Conservation (phyloP, 2,329 filamentous ascomycete genomes). For the Aureobasidium sp. region DNA sequence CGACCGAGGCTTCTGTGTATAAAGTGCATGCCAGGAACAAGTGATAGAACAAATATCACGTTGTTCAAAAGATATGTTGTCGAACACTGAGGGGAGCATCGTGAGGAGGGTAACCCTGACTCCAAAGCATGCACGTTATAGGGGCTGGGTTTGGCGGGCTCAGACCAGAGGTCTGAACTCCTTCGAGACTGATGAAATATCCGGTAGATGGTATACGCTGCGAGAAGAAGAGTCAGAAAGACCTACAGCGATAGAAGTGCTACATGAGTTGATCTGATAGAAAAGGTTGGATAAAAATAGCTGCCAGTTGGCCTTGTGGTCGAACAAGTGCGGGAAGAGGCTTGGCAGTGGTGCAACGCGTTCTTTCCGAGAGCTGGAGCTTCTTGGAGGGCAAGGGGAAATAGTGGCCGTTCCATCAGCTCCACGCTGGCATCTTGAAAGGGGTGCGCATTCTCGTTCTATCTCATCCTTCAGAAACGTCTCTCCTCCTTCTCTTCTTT, state of each 20-base stretch:
- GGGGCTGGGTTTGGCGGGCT: not conserved
- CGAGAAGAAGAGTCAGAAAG: not conserved
- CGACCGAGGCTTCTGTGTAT: no score
- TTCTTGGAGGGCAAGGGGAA: not conserved
- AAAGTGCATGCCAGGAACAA: not conserved
- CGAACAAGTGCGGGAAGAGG: not conserved
- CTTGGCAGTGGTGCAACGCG: not conserved
- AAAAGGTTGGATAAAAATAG: constrained; percentile 1
- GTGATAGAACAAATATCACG: not conserved
- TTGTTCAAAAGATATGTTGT: not conserved
- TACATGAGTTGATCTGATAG: not conserved
- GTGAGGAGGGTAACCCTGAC: not conserved
- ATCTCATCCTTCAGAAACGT: not conserved
- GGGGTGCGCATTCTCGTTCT: constrained; percentile 7
- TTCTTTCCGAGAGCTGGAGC: not conserved
- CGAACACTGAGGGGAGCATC: not conserved
- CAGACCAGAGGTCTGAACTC: not conserved
- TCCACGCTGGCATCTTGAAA: constrained; percentile 13
- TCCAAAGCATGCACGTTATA: not conserved
- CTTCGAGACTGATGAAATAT: not conserved
- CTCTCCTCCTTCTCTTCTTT: constrained; percentile 3
- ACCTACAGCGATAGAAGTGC: not conserved
- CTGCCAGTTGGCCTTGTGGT: not conserved
- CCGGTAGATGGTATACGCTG: not conserved
- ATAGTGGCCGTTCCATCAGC: constrained; percentile 6